Conservation (phyloP, 2,329 filamentous ascomycete species). For the Arthrocladium fulminans region DNA sequence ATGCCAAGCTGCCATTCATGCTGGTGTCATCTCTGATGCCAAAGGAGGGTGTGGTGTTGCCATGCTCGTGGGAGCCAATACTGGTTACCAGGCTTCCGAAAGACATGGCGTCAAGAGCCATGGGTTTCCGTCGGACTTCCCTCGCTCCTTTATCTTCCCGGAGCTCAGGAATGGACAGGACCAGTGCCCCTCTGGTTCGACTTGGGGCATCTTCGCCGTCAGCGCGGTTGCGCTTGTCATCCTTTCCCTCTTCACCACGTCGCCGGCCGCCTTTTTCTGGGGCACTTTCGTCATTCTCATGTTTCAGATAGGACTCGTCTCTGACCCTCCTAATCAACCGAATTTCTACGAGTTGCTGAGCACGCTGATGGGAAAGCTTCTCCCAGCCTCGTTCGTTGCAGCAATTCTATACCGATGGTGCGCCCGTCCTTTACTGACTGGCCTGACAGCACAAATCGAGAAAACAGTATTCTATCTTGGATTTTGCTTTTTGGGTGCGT, state of each 20-base stretch:
- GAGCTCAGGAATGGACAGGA: slow-evolving; percentile 44
- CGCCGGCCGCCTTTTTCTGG: slow-evolving; percentile 74
- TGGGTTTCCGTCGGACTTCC: slow-evolving; percentile 80
- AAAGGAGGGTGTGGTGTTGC: slow-evolving; percentile 77
- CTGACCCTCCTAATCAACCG: slow-evolving; percentile 66
- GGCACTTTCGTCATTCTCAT: slow-evolving; percentile 72
- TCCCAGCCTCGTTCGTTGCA: slow-evolving; percentile 79
- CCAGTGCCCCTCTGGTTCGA: slow-evolving; percentile 64
- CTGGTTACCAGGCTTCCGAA: slow-evolving; percentile 54
- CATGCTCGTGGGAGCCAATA: slow-evolving; percentile 59
- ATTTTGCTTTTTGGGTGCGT: slow-evolving; percentile 76
- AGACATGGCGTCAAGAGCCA: slow-evolving; percentile 69
- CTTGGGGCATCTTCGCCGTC: slow-evolving; percentile 76
- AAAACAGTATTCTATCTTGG: slow-evolving; percentile 88
- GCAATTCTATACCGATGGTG: slow-evolving; percentile 84
- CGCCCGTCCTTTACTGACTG: slow-evolving; percentile 59
- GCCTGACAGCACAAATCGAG: slow-evolving; percentile 73
- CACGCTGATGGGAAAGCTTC: slow-evolving; percentile 66
- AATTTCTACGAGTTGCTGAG: slow-evolving; percentile 66
- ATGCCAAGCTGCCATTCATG: slow-evolving; percentile 75
- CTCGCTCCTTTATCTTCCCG: slow-evolving; percentile 70
- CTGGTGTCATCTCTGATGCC: slow-evolving; percentile 63
- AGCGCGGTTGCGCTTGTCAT: slow-evolving; percentile 70
- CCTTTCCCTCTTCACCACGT: slow-evolving; percentile 72
- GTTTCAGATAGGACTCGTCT: slow-evolving; percentile 80